Evolutionary conservation across 2,329 filamentous ascomycete species (phyloP), one percentile per base, ranked within the genome.

Genomic region (Pseudogymnoascus sp.): DNA sequence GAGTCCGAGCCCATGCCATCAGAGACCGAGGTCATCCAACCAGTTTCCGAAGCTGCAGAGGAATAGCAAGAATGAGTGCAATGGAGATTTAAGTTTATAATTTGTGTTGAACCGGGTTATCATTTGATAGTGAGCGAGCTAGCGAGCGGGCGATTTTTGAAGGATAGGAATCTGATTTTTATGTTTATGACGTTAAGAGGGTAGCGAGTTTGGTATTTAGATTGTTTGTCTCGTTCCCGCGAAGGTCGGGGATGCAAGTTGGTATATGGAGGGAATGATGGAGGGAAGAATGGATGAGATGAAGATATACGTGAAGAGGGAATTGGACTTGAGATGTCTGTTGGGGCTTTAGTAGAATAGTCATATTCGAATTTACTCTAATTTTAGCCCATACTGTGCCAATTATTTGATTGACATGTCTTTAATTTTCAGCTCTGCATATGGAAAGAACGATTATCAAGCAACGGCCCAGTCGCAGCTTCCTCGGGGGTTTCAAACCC

Each of bases 61-160:
- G 51, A 34, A 1, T 8, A 5, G 8, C n/a, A 57, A 57, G 51
- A 57, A 21, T 57, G 29, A 57, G 51, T 7, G 26, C 11, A n/a
- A 34, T 4, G n/a, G 16, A 10, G 12, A 29, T 54, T 26, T 34
- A 57, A 34, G 51, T 34, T 57, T 21, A 57, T 57, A 21, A 57
- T 34, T 57, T 57, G 51, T 14, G 29, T 18, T 34, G 51, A 12
- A 57, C 29, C 34, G 51, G 29, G 16, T 34, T 34, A 18, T 57
- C 51, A 57, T 57, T 18, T 54, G 47, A 34, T 21, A 34, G 51
- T 21, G 51, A 57, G 51, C 51, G 51, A 34, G 26, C 51, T 57
- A 57, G 51, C 51, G 51, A 34, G 51, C 51, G 51, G 51, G 51
- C 51, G 29, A 57, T 54, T 57, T 57, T 57, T 31, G 26, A 57